These are phyloP conservation scores for Podila verticillata DNA, from an alignment of 192 early-diverging fungal genomes.

Conservation along the genomic window DNA sequence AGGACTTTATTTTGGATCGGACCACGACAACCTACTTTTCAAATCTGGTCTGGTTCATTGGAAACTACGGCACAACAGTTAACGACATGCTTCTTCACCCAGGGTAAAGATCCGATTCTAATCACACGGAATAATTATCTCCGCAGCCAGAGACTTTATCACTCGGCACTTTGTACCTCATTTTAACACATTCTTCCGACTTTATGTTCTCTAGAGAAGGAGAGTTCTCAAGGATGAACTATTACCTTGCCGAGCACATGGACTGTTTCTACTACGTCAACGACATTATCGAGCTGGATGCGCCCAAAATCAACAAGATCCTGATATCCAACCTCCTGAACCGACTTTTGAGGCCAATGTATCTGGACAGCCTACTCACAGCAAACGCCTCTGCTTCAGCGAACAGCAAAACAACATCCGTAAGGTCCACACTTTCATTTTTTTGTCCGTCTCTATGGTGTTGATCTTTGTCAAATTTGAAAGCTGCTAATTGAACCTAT, in stretches of 20 bases:
- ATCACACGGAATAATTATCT: neutral
- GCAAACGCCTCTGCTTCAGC: neutral
- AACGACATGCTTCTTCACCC: conserved; percentile 47
- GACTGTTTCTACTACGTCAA: conserved; percentile 72
- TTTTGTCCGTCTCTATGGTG: no score
- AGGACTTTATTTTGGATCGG: conserved; percentile 52
- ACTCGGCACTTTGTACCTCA: neutral
- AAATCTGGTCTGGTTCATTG: conserved; percentile 57
- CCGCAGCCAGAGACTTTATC: neutral
- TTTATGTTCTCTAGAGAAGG: conserved; percentile 14
- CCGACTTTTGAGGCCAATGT: conserved; percentile 48
- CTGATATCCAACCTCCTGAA: conserved; percentile 48
- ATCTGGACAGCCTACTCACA: conserved; percentile 46
- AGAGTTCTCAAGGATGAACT: conserved; percentile 55
- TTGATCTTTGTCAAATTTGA: neutral
- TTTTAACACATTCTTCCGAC: neutral
- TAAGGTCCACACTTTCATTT: neutral
- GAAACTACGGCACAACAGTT: conserved; percentile 31
- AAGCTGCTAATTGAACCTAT: neutral
- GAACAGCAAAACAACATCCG: neutral
- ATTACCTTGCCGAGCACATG: conserved; percentile 68
- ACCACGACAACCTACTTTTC: conserved; percentile 56
- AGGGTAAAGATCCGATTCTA: conserved; percentile 18
- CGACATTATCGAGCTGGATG: conserved; percentile 65
- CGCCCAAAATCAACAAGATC: conserved; percentile 62